phyloP scores from a whole-genome alignment of 345 rosid species.

The Arabis hirsuta region DNA sequence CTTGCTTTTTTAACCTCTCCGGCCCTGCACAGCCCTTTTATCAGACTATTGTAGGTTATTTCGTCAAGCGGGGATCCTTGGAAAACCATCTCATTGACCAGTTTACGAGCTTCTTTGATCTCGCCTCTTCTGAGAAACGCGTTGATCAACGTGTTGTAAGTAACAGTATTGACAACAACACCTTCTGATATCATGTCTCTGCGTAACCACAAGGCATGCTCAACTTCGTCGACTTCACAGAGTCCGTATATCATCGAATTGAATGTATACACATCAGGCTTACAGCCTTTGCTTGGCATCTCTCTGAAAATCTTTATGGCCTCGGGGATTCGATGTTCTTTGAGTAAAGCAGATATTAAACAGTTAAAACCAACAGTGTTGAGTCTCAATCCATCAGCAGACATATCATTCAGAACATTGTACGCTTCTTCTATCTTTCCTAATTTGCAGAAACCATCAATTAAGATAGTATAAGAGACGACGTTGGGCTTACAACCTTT shows the following conservation, averaged over 20 bases:
- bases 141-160: constrained; percentile 74
- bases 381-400: constrained; percentile 55
- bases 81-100: constrained; percentile 77
- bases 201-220: constrained; percentile 63
- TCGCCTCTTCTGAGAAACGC: constrained; percentile 64
- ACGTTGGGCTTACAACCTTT: constrained; percentile 69
- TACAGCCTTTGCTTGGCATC: constrained; percentile 78
- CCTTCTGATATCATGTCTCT: constrained; percentile 79
- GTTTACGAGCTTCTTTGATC: constrained; percentile 72
- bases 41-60: constrained; percentile 75
- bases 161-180: constrained; percentile 75
- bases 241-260: constrained; percentile 75
- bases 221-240: constrained; percentile 60
- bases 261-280: constrained; percentile 79
- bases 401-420: constrained; percentile 57
- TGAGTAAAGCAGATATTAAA: constrained; percentile 67
- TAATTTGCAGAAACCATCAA: constrained; percentile 72
- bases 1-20: constrained; percentile 72
- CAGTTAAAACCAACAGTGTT: constrained; percentile 82
- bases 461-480: constrained; percentile 62
- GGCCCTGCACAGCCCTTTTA: constrained; percentile 65
- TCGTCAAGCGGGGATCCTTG: constrained; percentile 75
- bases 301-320: constrained; percentile 60
- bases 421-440: constrained; percentile 61
- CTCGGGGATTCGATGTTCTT: constrained; percentile 55